Evolutionary conservation across 805 yeast species (phyloP).

Genomic region (Maudiozyma serrabonitensis): DNA sequence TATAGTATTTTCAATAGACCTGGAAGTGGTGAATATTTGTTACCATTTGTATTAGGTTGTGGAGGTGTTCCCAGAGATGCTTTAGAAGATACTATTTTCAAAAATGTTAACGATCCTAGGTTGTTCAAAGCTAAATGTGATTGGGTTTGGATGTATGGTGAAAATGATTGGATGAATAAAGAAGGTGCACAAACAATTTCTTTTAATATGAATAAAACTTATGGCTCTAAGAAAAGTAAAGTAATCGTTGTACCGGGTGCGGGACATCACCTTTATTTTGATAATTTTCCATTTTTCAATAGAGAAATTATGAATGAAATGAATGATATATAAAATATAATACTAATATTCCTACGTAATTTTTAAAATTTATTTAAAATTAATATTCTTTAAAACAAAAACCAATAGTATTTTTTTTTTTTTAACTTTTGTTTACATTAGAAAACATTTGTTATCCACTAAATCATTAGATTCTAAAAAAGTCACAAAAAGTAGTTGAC

Average conservation of each 20-base stretch:
- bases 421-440: not conserved
- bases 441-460: not conserved
- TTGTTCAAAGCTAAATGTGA: conserved; percentile 46
- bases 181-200: conserved; percentile 32
- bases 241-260: conserved; percentile 41
- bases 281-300: conserved; percentile 50
- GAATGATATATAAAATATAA: conserved; percentile 20
- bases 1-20: conserved; percentile 75
- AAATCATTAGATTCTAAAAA: not conserved
- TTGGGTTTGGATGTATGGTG: conserved; percentile 80
- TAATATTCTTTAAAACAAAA: not conserved
- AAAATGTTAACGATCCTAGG: not conserved
- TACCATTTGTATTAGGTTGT: conserved; percentile 74
- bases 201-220: conserved; percentile 15
- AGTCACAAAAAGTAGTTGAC: no score
- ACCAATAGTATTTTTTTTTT: not conserved
- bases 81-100: conserved; percentile 31
- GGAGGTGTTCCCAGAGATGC: conserved; percentile 88
- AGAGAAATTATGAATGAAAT: conserved; percentile 41
- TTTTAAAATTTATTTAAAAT: not conserved
- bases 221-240: conserved; percentile 18
- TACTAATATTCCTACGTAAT: not conserved
- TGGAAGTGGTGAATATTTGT: conserved; percentile 91
- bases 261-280: conserved; percentile 77
- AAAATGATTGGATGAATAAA: conserved; percentile 57